These are phyloP conservation scores for Moesziomyces aphidis DNA, from an alignment of 1,284 basidiomycete species.

Conservation along the genomic window DNA sequence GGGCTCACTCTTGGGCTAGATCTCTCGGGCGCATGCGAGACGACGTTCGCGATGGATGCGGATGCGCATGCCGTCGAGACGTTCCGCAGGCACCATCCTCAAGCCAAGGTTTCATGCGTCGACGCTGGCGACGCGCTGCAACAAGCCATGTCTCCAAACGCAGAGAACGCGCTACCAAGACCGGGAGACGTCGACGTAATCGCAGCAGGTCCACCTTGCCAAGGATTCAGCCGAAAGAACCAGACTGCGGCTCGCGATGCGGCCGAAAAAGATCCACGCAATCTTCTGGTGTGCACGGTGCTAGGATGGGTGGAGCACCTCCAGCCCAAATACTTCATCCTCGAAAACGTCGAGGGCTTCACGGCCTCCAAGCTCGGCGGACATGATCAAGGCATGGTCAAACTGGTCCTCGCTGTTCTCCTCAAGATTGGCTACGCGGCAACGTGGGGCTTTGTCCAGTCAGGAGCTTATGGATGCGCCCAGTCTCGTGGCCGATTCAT, in stretches of 20 bases:
- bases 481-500: constrained; percentile 30
- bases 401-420: constrained; percentile 17
- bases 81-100: constrained; percentile 26
- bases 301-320: constrained; percentile 40
- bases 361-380: constrained; percentile 19
- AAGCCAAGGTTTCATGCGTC: constrained; percentile 2
- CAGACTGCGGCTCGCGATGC: constrained; percentile 7
- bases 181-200: constrained; percentile 34
- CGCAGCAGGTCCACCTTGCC: constrained; percentile 36
- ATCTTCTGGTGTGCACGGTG: constrained; percentile 28
- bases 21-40: constrained; percentile 36
- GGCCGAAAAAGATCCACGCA: constrained; percentile 24
- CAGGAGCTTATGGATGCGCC: constrained; percentile 27
- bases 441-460: constrained; percentile 24
- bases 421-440: constrained; percentile 27
- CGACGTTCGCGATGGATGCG: constrained; percentile 24
- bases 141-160: constrained; percentile 6
- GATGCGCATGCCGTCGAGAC: constrained; percentile 20
- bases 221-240: constrained; percentile 36
- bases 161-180: constrained; percentile 9
- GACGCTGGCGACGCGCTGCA: constrained; percentile 28
- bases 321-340: constrained; percentile 18
- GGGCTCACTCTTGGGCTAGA: constrained; percentile 38
- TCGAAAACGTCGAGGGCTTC: constrained; percentile 44
- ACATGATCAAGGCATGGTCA: constrained; percentile 20